Evolutionary conservation across 1,139 yeast genomes (phyloP), one percentile per base, ranked within the genome.

Genomic region (Pichia kudriavzevii): DNA sequence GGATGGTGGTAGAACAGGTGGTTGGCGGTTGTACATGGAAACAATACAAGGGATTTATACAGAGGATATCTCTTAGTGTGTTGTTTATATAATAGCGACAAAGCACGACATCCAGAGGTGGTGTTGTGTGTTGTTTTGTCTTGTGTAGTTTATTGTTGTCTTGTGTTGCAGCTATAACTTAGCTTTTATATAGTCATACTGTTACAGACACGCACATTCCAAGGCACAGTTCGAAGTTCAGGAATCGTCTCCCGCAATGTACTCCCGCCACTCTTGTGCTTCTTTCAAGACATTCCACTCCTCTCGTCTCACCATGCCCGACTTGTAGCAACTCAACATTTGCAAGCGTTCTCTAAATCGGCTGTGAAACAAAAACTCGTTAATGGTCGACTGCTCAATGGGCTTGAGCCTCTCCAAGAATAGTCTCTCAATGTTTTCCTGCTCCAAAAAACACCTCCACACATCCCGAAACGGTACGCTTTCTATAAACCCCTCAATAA

Each of bases 251-350:
- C 8, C 13, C 33, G 40, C 12, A 51, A 43, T 14, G 36, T 39
- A 51, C 7, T 33, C 28, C 19, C 41, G 37, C 57, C 61, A 54
- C 10, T 58, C 58, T 4, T 38, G 38, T 2, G 44, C 37, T 5
- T 38, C 30, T 3, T 55, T 44, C 12, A 43, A 40, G 34, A 53
- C 53, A 0, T 79, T 79, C 81, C 83, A 76, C n/a, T 55, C 64
- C 22, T 72, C 57, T 31, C 66, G 64, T 43, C 72, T 69, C 35
- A 65, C 60, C 81, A 75, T 75, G 1, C 83, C 83, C 1, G 79
- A 70, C 45, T 73, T 66, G 2, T 67, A 58, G 36, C 74, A 63
- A 46, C 73, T 72, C 20, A 74, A 35, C 22, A 34, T 35, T n/a
- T 36, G 26, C 18, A 61, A 46, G 16, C 30, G 31, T 3, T 40